phyloP scores from a whole-genome alignment of 169 alveolate genomes.

The Plasmodium gonderi region DNA sequence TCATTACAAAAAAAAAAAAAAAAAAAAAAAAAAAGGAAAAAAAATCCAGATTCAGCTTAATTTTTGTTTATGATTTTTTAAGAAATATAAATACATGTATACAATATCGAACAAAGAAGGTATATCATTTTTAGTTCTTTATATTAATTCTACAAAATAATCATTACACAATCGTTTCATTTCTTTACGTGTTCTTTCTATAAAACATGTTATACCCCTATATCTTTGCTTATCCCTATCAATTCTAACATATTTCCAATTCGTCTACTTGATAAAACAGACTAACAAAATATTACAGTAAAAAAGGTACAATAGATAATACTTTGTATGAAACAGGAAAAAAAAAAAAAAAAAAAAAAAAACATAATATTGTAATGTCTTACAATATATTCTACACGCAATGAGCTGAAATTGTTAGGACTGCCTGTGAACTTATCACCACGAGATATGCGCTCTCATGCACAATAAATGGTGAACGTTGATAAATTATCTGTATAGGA shows the following conservation, averaged over 20 bases:
- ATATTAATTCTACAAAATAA: conserved; percentile 12
- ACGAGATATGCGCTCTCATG: conserved; percentile 52
- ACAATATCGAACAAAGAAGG: background rate
- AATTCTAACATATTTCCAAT: background rate
- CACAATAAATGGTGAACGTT: background rate
- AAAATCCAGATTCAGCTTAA: background rate
- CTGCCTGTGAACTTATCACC: background rate
- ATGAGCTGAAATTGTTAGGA: background rate
- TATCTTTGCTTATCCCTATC: background rate
- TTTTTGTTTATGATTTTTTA: background rate
- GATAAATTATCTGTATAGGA: background rate
- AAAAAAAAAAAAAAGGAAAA: conserved; percentile 13
- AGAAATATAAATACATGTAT: no score
- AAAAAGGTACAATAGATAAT: background rate
- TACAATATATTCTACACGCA: background rate
- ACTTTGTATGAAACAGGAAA: no score
- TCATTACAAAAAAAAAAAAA: conserved; percentile 1
- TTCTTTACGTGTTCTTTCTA: background rate
- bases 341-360: no score
- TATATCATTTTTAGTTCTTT: background rate
- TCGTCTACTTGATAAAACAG: background rate
- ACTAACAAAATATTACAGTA: no score
- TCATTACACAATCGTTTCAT: background rate
- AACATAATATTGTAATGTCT: background rate
- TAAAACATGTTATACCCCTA: background rate